Conservation (phyloP, 768 basidiomycete genomes). For the Fibroporia radiculosa region DNA sequence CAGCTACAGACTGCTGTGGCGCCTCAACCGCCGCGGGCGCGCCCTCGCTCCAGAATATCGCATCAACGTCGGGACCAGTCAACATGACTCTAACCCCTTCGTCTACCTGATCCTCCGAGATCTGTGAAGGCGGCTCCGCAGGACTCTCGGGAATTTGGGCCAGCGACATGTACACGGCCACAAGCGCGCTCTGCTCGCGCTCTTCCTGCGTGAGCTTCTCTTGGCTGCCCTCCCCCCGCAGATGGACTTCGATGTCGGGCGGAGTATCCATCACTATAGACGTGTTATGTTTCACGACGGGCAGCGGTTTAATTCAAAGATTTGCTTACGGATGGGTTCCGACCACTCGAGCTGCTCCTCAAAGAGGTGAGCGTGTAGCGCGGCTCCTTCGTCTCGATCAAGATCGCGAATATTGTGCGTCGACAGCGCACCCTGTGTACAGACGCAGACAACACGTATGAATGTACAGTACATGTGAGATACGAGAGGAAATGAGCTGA, state of each 20-base stretch:
- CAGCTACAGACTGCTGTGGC: slow-evolving; percentile 46
- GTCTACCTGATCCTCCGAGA: slow-evolving; percentile 67
- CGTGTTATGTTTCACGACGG: slow-evolving; percentile 10
- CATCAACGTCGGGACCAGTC: slow-evolving; percentile 58
- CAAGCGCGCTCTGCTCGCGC: slow-evolving; percentile 70
- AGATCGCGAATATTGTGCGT: slow-evolving; percentile 73
- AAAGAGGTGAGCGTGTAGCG: slow-evolving; percentile 74
- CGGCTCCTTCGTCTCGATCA: slow-evolving; percentile 83
- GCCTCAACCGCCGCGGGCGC: slow-evolving; percentile 17
- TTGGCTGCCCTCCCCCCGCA: slow-evolving; percentile 58
- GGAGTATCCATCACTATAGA: slow-evolving; percentile 57
- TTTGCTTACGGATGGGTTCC: slow-evolving; percentile 67
- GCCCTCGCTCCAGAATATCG: slow-evolving; percentile 52
- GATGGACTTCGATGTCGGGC: slow-evolving; percentile 40
- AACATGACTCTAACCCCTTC: slow-evolving; percentile 57
- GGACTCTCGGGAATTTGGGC: slow-evolving; percentile 75
- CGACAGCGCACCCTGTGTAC: slow-evolving; percentile 63
- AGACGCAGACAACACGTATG: slow-evolving; percentile 23
- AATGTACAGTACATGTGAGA: slow-evolving; percentile 23
- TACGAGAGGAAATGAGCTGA: slow-evolving; percentile 50
- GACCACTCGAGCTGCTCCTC: slow-evolving; percentile 85
- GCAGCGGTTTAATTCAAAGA: slow-evolving; percentile 1
- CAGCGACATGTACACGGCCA: slow-evolving; percentile 63
- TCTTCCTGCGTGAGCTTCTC: slow-evolving; percentile 68
- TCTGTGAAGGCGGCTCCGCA: slow-evolving; percentile 52